Evolutionary conservation across 2,329 filamentous ascomycete species (phyloP), one percentile per base, ranked within the genome.

Genomic region (Alternaria dauci): DNA sequence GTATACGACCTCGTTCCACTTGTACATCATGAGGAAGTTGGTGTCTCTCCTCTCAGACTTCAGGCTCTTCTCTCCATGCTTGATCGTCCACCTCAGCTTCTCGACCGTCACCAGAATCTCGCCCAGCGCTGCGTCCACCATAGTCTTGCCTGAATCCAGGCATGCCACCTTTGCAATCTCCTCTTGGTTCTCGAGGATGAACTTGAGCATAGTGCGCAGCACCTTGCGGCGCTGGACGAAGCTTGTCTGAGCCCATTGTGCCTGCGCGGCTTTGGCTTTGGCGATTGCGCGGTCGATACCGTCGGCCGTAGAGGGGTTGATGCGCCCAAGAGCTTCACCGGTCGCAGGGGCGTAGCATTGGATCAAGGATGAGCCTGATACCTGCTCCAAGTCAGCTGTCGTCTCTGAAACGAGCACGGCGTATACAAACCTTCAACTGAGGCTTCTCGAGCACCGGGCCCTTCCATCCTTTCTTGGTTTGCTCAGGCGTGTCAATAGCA

Each of bases 51-150:
- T 83, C 65, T 90, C 90, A 0, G 92, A 87, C 36, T 80, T 80
- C 67, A 99, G 81, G 0, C 93, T 91, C 72, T 87, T 88, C 79
- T 97, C 94, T 70, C 95, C 95, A 79, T 99, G 93, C 66, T 89
- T 84, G 64, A 98, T 89, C 3, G 93, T 97, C 95, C 95, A 99
- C 74, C 91, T 89, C 61, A 99, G 85, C 83, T 97, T 97, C 83
- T 98, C 95, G 0, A 87, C 89, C 7, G 95, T 97, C 42, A 97
- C 93, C 56, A 99, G 84, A 65, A 98, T 94, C 84, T 99, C 95
- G 53, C 95, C 95, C 57, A 99, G 89, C 69, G 91, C 89, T 1
- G 94, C 95, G 80, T 99, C 95, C 39, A 98, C 89, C 83, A 94
- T 91, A 2, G 96, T 97, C 85, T 99, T 99, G 65, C 95, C 95